Evolutionary conservation across 164 flowering plant genomes (phyloP).

Genomic region (Vitis rupestris): DNA sequence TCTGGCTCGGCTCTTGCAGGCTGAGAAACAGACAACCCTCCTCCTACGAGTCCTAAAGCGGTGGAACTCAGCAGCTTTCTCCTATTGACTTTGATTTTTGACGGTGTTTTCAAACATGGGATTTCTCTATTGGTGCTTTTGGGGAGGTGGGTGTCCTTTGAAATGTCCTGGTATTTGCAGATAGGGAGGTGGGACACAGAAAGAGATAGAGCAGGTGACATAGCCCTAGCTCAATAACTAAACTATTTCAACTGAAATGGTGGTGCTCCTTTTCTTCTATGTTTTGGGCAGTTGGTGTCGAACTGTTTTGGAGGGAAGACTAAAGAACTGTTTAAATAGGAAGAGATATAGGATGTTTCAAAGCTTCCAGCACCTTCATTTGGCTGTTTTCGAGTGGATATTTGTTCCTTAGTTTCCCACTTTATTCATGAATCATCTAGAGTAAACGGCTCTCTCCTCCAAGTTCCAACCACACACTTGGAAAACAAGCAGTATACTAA

Average conservation of each 20-base stretch:
- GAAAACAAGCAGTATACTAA: too few species aligned
- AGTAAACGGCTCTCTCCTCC: neutral
- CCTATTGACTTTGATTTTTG: slow-evolving; percentile 23
- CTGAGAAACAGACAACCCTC: slow-evolving; percentile 30
- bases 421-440: slow-evolving; percentile 5
- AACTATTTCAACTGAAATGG: neutral
- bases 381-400: neutral
- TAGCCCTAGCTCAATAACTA: slow-evolving; percentile 2
- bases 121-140: slow-evolving; percentile 27
- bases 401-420: neutral
- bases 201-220: slow-evolving; percentile 42
- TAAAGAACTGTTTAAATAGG: neutral
- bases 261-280: neutral
- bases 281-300: neutral
- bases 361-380: slow-evolving; percentile 10
- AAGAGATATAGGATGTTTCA: neutral
- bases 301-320: neutral
- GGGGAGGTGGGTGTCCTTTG: slow-evolving; percentile 31
- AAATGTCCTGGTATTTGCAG: slow-evolving; percentile 37
- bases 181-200: slow-evolving; percentile 33
- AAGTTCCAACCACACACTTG: too few species aligned
- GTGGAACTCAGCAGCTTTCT: slow-evolving; percentile 39
- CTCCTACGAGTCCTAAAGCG: slow-evolving; percentile 36
- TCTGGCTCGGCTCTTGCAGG: slow-evolving; percentile 55
- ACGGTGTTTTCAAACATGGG: slow-evolving; percentile 22